Base-by-base conservation (phyloP, 2,329 filamentous ascomycete species). In the Epichloe amarillans region DNA sequence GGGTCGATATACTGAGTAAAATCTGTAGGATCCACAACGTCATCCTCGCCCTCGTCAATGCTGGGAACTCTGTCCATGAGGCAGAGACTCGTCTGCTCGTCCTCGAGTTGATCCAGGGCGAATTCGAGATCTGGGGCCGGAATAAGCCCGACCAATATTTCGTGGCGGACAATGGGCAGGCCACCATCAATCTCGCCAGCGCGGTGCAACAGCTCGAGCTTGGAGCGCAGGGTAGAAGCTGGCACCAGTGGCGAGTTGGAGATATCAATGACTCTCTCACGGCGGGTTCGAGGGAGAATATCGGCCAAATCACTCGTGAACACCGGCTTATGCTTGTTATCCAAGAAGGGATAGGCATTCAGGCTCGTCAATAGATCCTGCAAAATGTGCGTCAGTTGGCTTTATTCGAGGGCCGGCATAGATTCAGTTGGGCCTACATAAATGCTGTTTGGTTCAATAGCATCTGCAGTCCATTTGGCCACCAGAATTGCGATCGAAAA, bases 401-500 rank as follows among this genome's bases (percentile, higher is more conserved):
- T 43, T 6, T 38, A 41, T n/a, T n/a, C 10, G 21, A 4, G 12
- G 14, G 19, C 7, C n/a, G 7, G 40, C 37, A 12, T 0, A 8
- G 19, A 21, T 11, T 1, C 5, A 12, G 15, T 14, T 17, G 26
- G 35, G 69, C 80, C 69, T 68, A 84, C 82, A 64, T 96, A 97
- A 55, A 98, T 96, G 65, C 88, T 95, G 49, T 88, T 76, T 15
- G 91, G 93, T 66, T 98, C 93, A 48, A 98, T 80, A 3, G 89
- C 90, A 67, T 97, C 93, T 0, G 93, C 90, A 0, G 89, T 95
- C 93, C 93, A 98, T 69, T 98, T 98, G n/a, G 91, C 83, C 30
- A 95, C 89, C 4, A 97, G 74, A 36, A 98, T 88, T 0, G 88
- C 85, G 8, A 98, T 72, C 0, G 90, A 96, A 65, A 97, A 97